Conservation (phyloP, 257 asterid species). For the Solanum rostratum region DNA sequence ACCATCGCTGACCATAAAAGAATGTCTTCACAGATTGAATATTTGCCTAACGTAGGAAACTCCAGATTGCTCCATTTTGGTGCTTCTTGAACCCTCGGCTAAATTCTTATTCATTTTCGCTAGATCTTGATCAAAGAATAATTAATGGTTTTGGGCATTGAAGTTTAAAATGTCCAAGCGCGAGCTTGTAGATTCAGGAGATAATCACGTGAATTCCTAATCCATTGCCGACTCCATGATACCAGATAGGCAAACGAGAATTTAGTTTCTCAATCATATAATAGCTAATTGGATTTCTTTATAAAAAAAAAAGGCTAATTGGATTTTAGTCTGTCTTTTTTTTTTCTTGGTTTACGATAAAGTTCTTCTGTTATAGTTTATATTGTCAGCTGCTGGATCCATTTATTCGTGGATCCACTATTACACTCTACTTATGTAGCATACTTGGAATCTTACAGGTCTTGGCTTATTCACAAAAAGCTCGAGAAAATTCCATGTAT, state of each 20-base stretch:
- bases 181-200: not conserved
- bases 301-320: not conserved
- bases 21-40: slow-evolving; percentile 38
- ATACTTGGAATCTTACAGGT: slow-evolving; percentile 28
- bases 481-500: slow-evolving; percentile 55
- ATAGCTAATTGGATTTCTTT: not conserved
- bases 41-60: slow-evolving; percentile 48
- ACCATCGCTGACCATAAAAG: not conserved
- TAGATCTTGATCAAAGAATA: not conserved
- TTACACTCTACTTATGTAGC: not conserved
- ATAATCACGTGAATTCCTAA: not conserved
- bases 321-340: not conserved
- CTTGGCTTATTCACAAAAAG: slow-evolving; percentile 68
- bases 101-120: not conserved
- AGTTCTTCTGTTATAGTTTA: not conserved
- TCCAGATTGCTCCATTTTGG: slow-evolving; percentile 13
- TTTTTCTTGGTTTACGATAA: not conserved
- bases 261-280: not conserved
- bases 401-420: not conserved
- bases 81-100: slow-evolving; percentile 59
- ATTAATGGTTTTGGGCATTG: not conserved
- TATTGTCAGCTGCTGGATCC: not conserved
- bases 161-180: not conserved
- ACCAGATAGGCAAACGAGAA: not conserved
- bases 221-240: not conserved